phyloP scores from a whole-genome alignment of 148 eudicot species.

The Vaccinium vitisidaea region DNA sequence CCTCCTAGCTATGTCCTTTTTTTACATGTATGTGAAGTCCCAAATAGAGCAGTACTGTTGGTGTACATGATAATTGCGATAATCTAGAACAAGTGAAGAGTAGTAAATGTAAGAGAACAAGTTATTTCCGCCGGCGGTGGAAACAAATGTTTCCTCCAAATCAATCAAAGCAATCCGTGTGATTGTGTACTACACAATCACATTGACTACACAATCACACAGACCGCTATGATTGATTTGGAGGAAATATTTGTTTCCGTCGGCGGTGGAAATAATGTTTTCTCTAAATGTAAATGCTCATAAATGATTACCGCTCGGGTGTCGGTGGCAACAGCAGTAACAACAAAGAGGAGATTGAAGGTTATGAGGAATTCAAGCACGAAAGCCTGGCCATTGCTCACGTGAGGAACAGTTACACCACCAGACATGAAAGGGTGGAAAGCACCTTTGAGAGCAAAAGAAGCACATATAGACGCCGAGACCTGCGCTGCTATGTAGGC shows the following conservation, averaged over 20 bases:
- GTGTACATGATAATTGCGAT: background rate
- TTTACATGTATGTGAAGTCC: too few species aligned
- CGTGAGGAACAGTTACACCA: conserved; percentile 84
- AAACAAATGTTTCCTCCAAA: too few species aligned
- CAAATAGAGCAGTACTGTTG: background rate
- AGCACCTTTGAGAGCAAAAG: conserved; percentile 77
- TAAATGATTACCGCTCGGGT: conserved; percentile 65
- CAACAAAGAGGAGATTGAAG: conserved; percentile 90
- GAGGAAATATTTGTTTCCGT: too few species aligned
- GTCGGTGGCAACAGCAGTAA: conserved; percentile 94
- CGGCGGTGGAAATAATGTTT: too few species aligned
- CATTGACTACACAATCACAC: too few species aligned
- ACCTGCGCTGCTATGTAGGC: conserved; percentile 88
- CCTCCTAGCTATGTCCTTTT: background rate
- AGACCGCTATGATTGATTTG: too few species aligned
- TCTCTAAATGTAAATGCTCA: background rate
- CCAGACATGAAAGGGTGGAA: conserved; percentile 88
- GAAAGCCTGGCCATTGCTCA: conserved; percentile 67
- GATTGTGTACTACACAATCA: too few species aligned
- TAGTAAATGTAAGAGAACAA: background rate
- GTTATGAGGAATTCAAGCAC: conserved; percentile 81
- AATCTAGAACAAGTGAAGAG: background rate
- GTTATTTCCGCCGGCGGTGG: too few species aligned
- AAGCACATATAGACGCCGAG: conserved; percentile 84
- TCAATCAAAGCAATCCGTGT: too few species aligned